Conservation (phyloP, 2,329 filamentous ascomycete species). For the Chaetothyriales sp. region DNA sequence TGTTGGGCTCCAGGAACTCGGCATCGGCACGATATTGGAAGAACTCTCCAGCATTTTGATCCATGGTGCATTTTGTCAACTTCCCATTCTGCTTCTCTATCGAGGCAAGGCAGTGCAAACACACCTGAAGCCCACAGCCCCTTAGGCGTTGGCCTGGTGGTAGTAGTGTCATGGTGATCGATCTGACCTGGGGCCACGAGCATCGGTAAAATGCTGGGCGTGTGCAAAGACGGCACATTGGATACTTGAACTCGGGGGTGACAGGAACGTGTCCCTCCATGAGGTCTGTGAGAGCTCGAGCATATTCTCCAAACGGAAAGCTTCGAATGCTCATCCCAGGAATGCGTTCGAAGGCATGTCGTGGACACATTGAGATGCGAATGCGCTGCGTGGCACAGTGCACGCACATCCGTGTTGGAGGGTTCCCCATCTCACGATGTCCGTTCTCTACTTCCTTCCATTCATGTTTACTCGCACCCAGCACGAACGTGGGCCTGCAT, state of each 20-base stretch:
- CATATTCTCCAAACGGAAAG: background rate
- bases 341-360: constrained; percentile 2
- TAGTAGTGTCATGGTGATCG: background rate
- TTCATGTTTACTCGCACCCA: constrained; percentile 1
- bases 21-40: constrained; percentile 5
- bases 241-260: background rate
- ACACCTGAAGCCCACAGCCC: constrained; percentile 10
- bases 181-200: background rate
- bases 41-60: background rate
- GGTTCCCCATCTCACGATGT: constrained; percentile 5
- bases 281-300: background rate
- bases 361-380: constrained; percentile 12
- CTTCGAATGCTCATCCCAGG: background rate
- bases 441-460: constrained; percentile 11
- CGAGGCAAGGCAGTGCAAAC: background rate
- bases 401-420: constrained; percentile 16
- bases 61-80: background rate
- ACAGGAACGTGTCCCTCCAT: background rate
- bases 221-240: constrained; percentile 11
- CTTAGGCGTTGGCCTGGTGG: background rate
- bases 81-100: background rate
- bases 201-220: constrained; percentile 11
- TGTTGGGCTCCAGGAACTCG: constrained; percentile 11
- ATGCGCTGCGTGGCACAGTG: constrained; percentile 12
- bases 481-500: constrained; percentile 7